These are phyloP conservation scores for Incumbomyces lentus DNA, from an alignment of 2,329 filamentous ascomycete genomes.

Conservation along the genomic window DNA sequence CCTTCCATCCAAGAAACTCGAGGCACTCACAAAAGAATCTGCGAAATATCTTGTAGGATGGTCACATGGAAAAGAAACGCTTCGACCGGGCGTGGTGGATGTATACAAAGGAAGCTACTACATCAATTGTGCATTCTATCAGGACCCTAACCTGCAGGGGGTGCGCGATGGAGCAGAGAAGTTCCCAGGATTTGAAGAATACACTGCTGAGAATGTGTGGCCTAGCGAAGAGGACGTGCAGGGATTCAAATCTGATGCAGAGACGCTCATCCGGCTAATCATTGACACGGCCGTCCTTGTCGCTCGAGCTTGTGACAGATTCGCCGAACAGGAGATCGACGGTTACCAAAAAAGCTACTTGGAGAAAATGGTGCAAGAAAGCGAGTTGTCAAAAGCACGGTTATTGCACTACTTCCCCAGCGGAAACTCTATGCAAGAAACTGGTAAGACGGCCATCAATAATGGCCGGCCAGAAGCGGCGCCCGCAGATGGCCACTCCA, in stretches of 20 bases:
- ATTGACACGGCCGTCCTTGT: slow-evolving; percentile 86
- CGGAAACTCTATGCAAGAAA: background rate
- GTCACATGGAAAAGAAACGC: slow-evolving; percentile 54
- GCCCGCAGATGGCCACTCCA: slow-evolving; percentile 6
- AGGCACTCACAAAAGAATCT: slow-evolving; percentile 31
- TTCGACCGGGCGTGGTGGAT: slow-evolving; percentile 51
- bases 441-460: background rate
- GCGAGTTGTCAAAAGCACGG: slow-evolving; percentile 79
- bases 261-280: slow-evolving; percentile 68
- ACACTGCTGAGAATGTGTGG: slow-evolving; percentile 86
- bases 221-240: slow-evolving; percentile 59
- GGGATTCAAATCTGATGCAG: slow-evolving; percentile 62
- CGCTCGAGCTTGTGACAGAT: slow-evolving; percentile 79
- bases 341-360: slow-evolving; percentile 66
- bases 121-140: slow-evolving; percentile 49
- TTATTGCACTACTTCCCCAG: slow-evolving; percentile 83
- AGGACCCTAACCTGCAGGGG: slow-evolving; percentile 28
- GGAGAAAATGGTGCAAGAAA: slow-evolving; percentile 75
- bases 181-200: slow-evolving; percentile 60
- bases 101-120: slow-evolving; percentile 57
- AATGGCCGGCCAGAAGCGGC: background rate
- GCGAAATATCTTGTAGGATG: slow-evolving; percentile 54
- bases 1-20: slow-evolving; percentile 59
- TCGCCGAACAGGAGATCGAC: slow-evolving; percentile 66
- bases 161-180: slow-evolving; percentile 16